A percentile compares a stretch with the other conserved stretches of the same genome.
Conservation (phyloP, 495 filamentous ascomycete species). For the Lindgomyces ingoldianus region DNA sequence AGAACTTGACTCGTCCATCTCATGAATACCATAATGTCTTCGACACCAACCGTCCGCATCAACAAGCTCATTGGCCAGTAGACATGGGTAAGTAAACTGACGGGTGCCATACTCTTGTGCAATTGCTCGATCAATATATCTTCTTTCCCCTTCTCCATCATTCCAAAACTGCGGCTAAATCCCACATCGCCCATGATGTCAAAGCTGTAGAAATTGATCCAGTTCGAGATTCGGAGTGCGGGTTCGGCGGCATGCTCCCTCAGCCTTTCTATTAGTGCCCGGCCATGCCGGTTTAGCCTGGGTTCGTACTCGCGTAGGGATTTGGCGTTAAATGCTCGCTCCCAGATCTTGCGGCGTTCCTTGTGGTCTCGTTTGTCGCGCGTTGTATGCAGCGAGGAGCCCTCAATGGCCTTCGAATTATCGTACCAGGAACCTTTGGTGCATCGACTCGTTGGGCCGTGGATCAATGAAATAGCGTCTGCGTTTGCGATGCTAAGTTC, state of each 20-base stretch:
- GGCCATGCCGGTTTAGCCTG: conserved; percentile 21
- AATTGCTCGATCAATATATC: conserved; percentile 27
- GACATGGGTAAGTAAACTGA: conserved; percentile 9
- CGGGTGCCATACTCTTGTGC: conserved; percentile 18
- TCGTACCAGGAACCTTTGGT: conserved; percentile 22
- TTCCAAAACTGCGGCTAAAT: conserved; percentile 51
- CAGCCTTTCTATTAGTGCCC: conserved; percentile 8
- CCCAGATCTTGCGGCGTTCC: conserved; percentile 24
- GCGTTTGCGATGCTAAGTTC: conserved; percentile 23
- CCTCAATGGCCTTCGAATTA: neutral
- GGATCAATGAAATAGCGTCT: conserved; percentile 19
- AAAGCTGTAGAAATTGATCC: conserved; percentile 53
- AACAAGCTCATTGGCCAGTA: conserved; percentile 15
- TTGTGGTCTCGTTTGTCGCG: conserved; percentile 20
- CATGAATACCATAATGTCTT: conserved; percentile 27
- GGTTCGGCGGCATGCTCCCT: conserved; percentile 20
- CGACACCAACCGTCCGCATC: neutral
- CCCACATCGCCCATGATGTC: conserved; percentile 58
- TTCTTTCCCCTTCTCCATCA: conserved; percentile 33
- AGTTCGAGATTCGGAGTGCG: conserved; percentile 47
- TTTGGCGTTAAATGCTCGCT: conserved; percentile 28
- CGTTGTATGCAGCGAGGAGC: conserved; percentile 9
- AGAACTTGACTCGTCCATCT: conserved; percentile 18
- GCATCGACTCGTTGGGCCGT: conserved; percentile 18
- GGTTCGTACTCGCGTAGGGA: conserved; percentile 36